phyloP scores from a whole-genome alignment of 2,329 filamentous ascomycete genomes.

The Byssochlamys sp. region DNA sequence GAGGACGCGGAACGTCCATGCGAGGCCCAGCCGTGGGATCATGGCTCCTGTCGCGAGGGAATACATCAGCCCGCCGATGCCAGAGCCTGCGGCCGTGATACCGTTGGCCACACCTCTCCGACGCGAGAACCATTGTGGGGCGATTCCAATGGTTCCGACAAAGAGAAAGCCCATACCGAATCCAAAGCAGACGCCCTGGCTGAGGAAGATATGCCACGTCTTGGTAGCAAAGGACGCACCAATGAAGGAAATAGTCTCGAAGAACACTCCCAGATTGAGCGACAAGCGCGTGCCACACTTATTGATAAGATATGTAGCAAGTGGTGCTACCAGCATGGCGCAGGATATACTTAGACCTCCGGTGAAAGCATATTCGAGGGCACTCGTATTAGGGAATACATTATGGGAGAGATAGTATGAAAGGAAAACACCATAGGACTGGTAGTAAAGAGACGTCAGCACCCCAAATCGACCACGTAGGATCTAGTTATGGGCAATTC shows the following conservation, averaged over 20 bases:
- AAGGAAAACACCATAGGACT: slow-evolving; percentile 50
- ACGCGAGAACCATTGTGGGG: slow-evolving; percentile 54
- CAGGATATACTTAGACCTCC: slow-evolving; percentile 51
- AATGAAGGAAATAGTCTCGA: slow-evolving; percentile 47
- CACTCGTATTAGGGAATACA: slow-evolving; percentile 46
- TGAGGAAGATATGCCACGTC: slow-evolving; percentile 54
- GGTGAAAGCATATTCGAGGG: slow-evolving; percentile 51
- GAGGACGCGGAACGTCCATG: slow-evolving; percentile 54
- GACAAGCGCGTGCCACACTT: slow-evolving; percentile 45
- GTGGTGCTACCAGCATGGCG: slow-evolving; percentile 48
- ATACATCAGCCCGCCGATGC: slow-evolving; percentile 52
- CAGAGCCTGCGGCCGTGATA: slow-evolving; percentile 49
- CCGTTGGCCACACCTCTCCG: slow-evolving; percentile 51
- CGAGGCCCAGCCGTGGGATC: slow-evolving; percentile 46
- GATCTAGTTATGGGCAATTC: not conserved
- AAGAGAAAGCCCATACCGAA: slow-evolving; percentile 55
- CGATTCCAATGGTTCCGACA: slow-evolving; percentile 46
- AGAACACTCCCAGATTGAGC: slow-evolving; percentile 46
- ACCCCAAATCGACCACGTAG: not conserved
- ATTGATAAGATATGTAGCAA: slow-evolving; percentile 47
- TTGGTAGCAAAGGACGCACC: slow-evolving; percentile 50
- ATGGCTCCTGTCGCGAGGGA: slow-evolving; percentile 50
- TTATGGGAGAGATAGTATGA: slow-evolving; percentile 48
- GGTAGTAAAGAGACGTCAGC: not conserved
- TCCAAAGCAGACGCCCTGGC: slow-evolving; percentile 53